Conservation (phyloP, 2,329 filamentous ascomycete species). For the Colletotrichum limetticola region DNA sequence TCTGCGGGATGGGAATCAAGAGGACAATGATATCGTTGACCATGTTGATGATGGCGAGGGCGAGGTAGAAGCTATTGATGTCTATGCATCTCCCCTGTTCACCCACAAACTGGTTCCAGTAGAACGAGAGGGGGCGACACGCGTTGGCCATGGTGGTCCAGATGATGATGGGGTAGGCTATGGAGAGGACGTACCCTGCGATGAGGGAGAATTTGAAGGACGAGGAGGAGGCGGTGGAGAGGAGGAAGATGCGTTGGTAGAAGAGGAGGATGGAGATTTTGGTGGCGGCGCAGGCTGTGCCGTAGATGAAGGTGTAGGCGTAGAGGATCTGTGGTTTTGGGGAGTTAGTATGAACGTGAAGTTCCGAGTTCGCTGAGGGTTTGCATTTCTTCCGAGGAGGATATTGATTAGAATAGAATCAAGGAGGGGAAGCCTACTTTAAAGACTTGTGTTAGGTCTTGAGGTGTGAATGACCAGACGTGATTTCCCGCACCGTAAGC, state of each 20-base stretch:
- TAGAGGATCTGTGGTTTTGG: slow-evolving; percentile 20
- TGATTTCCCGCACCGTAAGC: slow-evolving; percentile 18
- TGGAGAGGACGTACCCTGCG: slow-evolving; percentile 14
- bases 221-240: neutral
- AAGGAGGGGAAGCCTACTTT: neutral
- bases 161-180: slow-evolving; percentile 25
- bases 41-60: slow-evolving; percentile 31
- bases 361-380: too few species aligned
- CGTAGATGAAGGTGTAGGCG: slow-evolving; percentile 34
- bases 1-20: slow-evolving; percentile 28
- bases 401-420: too few species aligned
- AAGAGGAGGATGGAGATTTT: slow-evolving; percentile 37
- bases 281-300: slow-evolving; percentile 27
- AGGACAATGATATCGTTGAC: slow-evolving; percentile 32
- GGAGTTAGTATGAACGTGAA: neutral
- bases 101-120: slow-evolving; percentile 34
- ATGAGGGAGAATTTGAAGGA: slow-evolving; percentile 12
- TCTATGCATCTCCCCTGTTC: slow-evolving; percentile 12
- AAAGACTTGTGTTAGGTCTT: neutral
- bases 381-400: too few species aligned
- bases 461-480: slow-evolving; percentile 15
- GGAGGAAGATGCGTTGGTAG: slow-evolving; percentile 32
- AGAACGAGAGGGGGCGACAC: slow-evolving; percentile 26
- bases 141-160: slow-evolving; percentile 31
- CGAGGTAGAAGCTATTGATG: slow-evolving; percentile 23